phyloP scores from a whole-genome alignment of 2,329 filamentous ascomycete species.

The Penicillium digitatum region DNA sequence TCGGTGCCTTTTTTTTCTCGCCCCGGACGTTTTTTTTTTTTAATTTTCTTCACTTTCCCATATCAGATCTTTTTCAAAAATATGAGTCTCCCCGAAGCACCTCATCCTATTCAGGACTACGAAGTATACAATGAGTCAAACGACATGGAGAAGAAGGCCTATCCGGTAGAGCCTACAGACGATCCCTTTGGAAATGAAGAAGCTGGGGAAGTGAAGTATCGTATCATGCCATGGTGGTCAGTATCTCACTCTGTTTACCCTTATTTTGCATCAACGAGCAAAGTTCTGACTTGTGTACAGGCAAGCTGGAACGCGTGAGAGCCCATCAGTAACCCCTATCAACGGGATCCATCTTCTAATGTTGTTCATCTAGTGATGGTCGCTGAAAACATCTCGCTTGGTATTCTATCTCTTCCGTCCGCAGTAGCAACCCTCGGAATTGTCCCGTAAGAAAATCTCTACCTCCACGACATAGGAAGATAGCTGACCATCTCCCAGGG shows the following conservation, averaged over 20 bases:
- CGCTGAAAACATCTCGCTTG: conserved; percentile 55
- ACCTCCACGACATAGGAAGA: not conserved
- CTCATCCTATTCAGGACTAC: conserved; percentile 10
- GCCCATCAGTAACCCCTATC: not conserved
- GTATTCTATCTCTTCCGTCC: conserved; percentile 53
- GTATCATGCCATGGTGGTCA: conserved; percentile 46
- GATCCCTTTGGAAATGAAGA: conserved; percentile 39
- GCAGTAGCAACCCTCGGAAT: conserved; percentile 52
- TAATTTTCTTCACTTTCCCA: not conserved
- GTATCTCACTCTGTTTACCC: conserved; percentile 1
- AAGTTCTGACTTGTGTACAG: conserved; percentile 22
- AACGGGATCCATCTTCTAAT: not conserved
- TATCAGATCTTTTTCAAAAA: not conserved
- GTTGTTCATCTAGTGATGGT: conserved; percentile 46
- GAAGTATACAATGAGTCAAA: conserved; percentile 16
- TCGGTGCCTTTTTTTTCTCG: conserved; percentile 13
- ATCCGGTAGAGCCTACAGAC: conserved; percentile 13
- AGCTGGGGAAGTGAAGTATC: conserved; percentile 45
- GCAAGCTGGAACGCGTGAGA: conserved; percentile 41
- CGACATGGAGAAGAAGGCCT: conserved; percentile 17
- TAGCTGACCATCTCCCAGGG: conserved; percentile 7
- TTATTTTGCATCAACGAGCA: not conserved
- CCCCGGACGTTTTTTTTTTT: conserved; percentile 2
- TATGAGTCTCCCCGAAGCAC: conserved; percentile 15
- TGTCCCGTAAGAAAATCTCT: conserved; percentile 40